These are phyloP conservation scores for Cerrena zonata DNA, from an alignment of 1,284 basidiomycete genomes.

Conservation along the genomic window DNA sequence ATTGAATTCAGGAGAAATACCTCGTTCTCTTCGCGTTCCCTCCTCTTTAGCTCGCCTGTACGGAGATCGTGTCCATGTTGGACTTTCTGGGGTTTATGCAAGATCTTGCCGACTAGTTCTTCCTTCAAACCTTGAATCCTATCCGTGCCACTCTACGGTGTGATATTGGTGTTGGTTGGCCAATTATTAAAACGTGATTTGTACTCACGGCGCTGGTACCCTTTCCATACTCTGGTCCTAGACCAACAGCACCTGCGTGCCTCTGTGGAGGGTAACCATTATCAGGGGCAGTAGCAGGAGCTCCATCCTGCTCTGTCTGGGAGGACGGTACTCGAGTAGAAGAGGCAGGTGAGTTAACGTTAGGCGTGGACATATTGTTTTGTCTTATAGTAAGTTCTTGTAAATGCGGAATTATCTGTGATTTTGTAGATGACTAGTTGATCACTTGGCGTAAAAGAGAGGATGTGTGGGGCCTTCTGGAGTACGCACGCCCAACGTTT, in stretches of 20 bases:
- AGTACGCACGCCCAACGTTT: neutral
- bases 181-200: no score
- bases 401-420: neutral
- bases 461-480: neutral
- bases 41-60: conserved; percentile 44
- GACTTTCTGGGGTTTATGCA: conserved; percentile 38
- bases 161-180: no score
- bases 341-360: neutral
- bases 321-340: neutral
- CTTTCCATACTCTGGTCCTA: conserved; percentile 34
- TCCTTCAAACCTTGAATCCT: conserved; percentile 47
- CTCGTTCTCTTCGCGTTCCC: conserved; percentile 34
- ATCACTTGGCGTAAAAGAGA: neutral
- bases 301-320: conserved; percentile 1
- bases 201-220: no score
- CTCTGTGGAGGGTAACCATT: conserved; percentile 30
- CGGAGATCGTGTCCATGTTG: conserved; percentile 42
- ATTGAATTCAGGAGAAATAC: conserved; percentile 10
- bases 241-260: conserved; percentile 38
- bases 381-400: neutral
- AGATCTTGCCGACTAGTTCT: conserved; percentile 46
- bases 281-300: neutral
- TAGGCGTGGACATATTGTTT: neutral
- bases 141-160: conserved; percentile 38
- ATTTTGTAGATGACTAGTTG: neutral